Evolutionary conservation across 139 green algal genomes (phyloP).

Genomic region (Chlamydomonas asymmetrica): DNA sequence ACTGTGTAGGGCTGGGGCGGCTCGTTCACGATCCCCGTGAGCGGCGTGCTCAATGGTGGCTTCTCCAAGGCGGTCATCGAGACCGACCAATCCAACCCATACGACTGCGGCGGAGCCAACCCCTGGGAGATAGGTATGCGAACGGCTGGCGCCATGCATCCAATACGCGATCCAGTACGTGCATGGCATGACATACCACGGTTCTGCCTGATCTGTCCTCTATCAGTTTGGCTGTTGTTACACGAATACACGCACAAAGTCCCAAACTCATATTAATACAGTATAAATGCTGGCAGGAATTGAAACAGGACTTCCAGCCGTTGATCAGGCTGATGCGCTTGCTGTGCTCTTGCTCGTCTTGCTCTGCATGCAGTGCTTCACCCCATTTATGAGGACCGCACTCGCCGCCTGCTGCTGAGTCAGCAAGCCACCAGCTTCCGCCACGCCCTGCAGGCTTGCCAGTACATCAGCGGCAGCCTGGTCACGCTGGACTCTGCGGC

Average conservation of each 20-base stretch:
- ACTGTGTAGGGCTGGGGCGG: conserved; percentile 1
- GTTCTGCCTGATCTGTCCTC: no score
- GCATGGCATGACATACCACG: no score
- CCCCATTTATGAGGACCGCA: neutral
- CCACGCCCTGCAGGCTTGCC: neutral
- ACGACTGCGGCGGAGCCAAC: neutral
- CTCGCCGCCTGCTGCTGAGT: neutral
- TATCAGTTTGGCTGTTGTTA: no score
- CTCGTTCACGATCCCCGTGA: neutral
- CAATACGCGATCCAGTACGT: no score
- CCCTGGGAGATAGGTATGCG: conserved; percentile 2
- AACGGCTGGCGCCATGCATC: no score
- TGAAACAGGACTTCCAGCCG: no score
- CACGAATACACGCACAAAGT: no score
- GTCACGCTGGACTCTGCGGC: neutral
- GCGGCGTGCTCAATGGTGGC: neutral
- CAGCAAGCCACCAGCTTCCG: neutral
- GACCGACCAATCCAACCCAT: neutral
- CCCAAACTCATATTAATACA: no score
- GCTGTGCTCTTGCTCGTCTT: neutral
- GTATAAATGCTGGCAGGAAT: no score
- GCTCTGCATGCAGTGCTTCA: neutral
- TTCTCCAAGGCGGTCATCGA: neutral
- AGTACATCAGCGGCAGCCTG: neutral
- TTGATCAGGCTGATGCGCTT: no score